Evolutionary conservation across 2,329 filamentous ascomycete species (phyloP).

Genomic region (Aspergillus neoniger): DNA sequence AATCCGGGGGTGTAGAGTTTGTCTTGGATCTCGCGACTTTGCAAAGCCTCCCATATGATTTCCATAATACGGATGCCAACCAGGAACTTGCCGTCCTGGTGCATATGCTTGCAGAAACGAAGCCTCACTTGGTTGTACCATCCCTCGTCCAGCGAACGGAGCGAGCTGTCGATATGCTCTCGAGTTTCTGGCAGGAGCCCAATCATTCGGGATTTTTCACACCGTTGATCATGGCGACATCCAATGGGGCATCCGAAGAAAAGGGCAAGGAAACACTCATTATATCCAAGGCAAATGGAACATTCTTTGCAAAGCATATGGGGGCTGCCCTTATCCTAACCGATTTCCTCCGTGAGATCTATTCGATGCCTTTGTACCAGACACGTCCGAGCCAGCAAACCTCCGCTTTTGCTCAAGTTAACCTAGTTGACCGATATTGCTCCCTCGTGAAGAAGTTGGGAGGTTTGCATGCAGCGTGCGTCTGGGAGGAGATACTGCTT

Average conservation of each 20-base stretch:
- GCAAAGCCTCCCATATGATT: conserved; percentile 75
- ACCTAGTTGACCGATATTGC: conserved; percentile 81
- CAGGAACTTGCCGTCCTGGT: conserved; percentile 73
- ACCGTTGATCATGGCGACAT: conserved; percentile 53
- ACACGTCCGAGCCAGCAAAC: conserved; percentile 61
- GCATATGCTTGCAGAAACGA: conserved; percentile 75
- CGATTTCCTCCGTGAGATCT: conserved; percentile 73
- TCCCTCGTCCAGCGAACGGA: conserved; percentile 76
- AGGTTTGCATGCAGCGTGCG: conserved; percentile 72
- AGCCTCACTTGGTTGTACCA: conserved; percentile 77
- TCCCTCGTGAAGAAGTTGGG: conserved; percentile 74
- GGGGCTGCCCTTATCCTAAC: conserved; percentile 75
- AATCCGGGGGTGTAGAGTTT: conserved; percentile 76
- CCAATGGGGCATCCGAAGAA: background rate
- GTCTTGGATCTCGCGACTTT: conserved; percentile 82
- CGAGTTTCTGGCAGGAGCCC: conserved; percentile 60
- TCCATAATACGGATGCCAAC: conserved; percentile 67
- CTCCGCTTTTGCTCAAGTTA: conserved; percentile 72
- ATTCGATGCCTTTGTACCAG: conserved; percentile 64
- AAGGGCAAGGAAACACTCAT: background rate
- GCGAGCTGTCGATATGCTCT: conserved; percentile 65
- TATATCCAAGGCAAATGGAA: conserved; percentile 61
- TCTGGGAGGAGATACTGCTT: conserved; percentile 82
- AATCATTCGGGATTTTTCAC: conserved; percentile 68
- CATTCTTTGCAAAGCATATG: conserved; percentile 74